phyloP scores from a whole-genome alignment of 805 yeast genomes.

The Clavispora santaluciae region DNA sequence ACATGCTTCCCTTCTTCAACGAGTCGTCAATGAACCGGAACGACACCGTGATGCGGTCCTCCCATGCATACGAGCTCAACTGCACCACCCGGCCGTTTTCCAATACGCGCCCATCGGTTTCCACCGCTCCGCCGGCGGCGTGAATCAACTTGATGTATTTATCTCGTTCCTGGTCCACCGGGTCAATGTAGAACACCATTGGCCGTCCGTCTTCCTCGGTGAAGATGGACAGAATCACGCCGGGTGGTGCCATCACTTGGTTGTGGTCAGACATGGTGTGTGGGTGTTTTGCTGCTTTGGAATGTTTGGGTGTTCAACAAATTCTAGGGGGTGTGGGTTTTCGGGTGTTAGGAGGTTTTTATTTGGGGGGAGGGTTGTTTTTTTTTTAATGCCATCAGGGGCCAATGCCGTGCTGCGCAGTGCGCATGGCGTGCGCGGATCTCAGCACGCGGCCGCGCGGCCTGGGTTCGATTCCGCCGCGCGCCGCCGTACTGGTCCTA shows the following conservation, averaged over 20 bases:
- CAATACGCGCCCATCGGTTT: conserved; percentile 1
- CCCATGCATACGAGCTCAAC: conserved; percentile 9
- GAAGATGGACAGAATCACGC: conserved; percentile 5
- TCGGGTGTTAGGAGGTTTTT: conserved; percentile 2
- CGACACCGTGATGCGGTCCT: conserved; percentile 7
- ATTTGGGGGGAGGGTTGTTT: neutral
- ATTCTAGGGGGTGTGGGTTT: conserved; percentile 3
- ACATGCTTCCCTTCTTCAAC: conserved; percentile 5
- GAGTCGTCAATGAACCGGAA: conserved; percentile 12
- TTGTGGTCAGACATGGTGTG: conserved; percentile 2
- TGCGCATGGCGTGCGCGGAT: conserved; percentile 1
- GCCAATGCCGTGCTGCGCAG: neutral
- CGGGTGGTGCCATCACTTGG: conserved; percentile 3
- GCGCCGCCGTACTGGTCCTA: no score
- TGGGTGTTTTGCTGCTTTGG: conserved; percentile 4
- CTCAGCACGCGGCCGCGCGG: neutral
- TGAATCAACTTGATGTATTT: conserved; percentile 4
- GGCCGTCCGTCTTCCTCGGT: conserved; percentile 8
- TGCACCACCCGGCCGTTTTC: conserved; percentile 3
- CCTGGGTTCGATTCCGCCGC: no score
- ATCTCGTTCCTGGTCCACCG: conserved; percentile 5
- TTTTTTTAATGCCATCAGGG: neutral
- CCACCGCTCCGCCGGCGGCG: conserved; percentile 7
- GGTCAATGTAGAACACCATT: conserved; percentile 9
- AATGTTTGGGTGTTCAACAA: conserved; percentile 5